Evolutionary conservation across 164 flowering plant genomes (phyloP), one percentile per base, ranked within the genome.

Genomic region (Cinnamomum chago): DNA sequence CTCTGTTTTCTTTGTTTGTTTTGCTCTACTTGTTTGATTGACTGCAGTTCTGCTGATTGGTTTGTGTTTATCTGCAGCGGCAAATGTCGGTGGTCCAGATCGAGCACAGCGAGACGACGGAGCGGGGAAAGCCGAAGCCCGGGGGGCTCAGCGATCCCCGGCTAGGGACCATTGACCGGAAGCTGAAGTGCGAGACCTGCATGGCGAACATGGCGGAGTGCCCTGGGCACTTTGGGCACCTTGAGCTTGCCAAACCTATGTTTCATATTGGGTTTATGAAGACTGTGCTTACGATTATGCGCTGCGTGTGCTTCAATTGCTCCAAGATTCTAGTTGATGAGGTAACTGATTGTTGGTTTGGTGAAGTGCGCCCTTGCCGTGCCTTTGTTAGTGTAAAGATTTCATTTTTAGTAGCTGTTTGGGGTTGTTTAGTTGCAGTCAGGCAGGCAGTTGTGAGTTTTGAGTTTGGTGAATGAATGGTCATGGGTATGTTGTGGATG

Each of bases 181-280:
- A 94, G 85, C 68, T 85, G 94, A 94, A 94, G 89, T 96, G 99
- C 50, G 98, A 96, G 77, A 96, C 98, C 2, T 96, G 99, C 75
- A 92, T 88, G 25, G 98, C 98, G 3, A 94, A 88, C 77, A 96
- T 96, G 98, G 98, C 98, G 0, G 99, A 96, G 82, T 96, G 99
- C 33, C 97, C 99, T 0, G 99, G 99, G 1, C 99, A 96, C 72
- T 96, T 96, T 75, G 99, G 99, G 4, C 98, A 96, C 77, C 88
- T 96, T 4, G 99, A 96, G 86, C 91, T 96, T 3, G 99, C 99
- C 18, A 96, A 96, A 67, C 99, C 99, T 1, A 94, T 95, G 99
- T 95, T 85, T 65, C 99, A 95, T 72, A 91, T 95, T 2, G 99
- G 99, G 1, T 96, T 94, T 68, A 52, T 96, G 86, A 96, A 96